Evolutionary conservation across 2,329 filamentous ascomycete species (phyloP), one percentile per base, ranked within the genome.

Genomic region (Corynespora cassiicola): DNA sequence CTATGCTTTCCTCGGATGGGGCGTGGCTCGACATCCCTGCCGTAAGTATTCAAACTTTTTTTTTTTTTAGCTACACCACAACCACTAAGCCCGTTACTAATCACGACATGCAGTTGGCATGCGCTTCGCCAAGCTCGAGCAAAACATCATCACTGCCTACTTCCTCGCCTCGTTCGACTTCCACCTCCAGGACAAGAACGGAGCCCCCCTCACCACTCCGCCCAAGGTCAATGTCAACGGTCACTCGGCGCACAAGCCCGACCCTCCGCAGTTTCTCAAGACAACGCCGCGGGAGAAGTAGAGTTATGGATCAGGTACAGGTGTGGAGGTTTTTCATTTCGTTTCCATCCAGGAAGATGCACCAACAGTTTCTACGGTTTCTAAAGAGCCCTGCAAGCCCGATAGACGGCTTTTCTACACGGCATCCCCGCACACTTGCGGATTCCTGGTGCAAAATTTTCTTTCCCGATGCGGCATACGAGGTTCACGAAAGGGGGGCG

Each of bases 71-170:
- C n/a, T n/a, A n/a, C n/a, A n/a, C n/a, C n/a, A n/a, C n/a, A n/a
- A n/a, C n/a, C n/a, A n/a, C 12, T 16, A 17, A 31, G 6, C 10
- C 28, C 36, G 15, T 9, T 14, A 20, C 39, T 42, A 27, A 54
- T 24, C 2, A 12, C 12, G 9, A 22, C 11, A 11, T 50, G n/a
- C n/a, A 47, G 49, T 50, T n/a, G 48, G 44, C 16, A 53, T 60
- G 68, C 69, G 66, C 36, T 79, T 81, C 54, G 78, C 78, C 1
- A 80, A 80, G 47, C 59, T 81, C 2, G 77, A 81, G 53, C 72
- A 74, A 38, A 74, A 70, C 33, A 58, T 80, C 42, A 75, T 79
- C 19, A 71, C 69, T 0, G 75, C 75, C 1, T 71, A 74, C 30
- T 78, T 79, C 39, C 37, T 77, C 11, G 71, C 76, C 3, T 68